phyloP scores from a whole-genome alignment of 208 protist genomes.

The Acanthamoeba castellanii region DNA sequence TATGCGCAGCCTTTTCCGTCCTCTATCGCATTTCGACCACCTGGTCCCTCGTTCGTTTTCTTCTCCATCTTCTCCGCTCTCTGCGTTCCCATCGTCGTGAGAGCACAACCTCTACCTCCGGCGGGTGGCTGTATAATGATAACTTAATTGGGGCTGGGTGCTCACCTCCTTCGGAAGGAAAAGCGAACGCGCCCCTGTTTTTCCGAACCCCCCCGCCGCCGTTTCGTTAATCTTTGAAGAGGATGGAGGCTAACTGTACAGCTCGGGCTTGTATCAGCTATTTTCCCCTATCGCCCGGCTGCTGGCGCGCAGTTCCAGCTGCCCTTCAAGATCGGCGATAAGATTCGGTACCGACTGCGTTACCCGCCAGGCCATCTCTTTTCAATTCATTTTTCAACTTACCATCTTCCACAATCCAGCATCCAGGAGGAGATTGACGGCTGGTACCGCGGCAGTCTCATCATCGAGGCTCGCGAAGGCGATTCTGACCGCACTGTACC shows the following conservation, averaged over 20 bases:
- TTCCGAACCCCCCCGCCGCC: neutral
- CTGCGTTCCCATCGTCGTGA: too few species aligned
- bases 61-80: too few species aligned
- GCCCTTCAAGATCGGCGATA: constrained; percentile 71
- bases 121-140: too few species aligned
- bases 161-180: too few species aligned
- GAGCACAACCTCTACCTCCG: too few species aligned
- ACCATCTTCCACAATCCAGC: neutral
- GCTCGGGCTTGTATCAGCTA: neutral
- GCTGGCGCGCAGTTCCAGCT: constrained; percentile 62
- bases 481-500: constrained; percentile 50
- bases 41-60: too few species aligned
- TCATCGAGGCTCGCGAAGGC: constrained; percentile 13
- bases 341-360: constrained; percentile 8
- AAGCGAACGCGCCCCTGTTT: too few species aligned
- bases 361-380: neutral
- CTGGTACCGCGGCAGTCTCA: constrained; percentile 68
- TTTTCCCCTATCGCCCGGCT: constrained; percentile 45
- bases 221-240: too few species aligned
- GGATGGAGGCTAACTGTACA: neutral
- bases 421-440: constrained; percentile 75
- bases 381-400: neutral
- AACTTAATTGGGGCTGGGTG: too few species aligned
- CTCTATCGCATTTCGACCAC: too few species aligned
- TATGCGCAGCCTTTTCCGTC: neutral